Evolutionary conservation across 208 protist genomes (phyloP).

Genomic region (Wallacemonas collosoma): DNA sequence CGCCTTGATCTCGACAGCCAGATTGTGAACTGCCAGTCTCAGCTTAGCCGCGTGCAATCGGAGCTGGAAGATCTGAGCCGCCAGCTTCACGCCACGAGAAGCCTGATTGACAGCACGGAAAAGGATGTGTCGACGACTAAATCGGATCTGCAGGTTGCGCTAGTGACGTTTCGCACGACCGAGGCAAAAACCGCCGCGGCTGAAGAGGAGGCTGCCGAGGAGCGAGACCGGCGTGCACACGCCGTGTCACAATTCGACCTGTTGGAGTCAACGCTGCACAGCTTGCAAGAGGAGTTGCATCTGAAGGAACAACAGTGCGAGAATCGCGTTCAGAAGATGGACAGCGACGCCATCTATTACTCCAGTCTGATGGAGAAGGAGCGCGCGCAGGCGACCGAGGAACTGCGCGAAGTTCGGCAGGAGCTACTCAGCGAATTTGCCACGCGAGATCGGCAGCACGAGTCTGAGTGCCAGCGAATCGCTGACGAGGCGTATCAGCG

Average conservation of each 20-base stretch:
- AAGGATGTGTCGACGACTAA: slow-evolving; percentile 56
- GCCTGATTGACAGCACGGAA: slow-evolving; percentile 42
- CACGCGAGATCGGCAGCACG: slow-evolving; percentile 50
- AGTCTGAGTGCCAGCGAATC: slow-evolving; percentile 48
- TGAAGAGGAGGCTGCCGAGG: slow-evolving; percentile 37
- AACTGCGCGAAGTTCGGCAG: slow-evolving; percentile 65
- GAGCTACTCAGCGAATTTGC: slow-evolving; percentile 65
- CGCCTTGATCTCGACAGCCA: slow-evolving; percentile 63
- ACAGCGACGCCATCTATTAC: slow-evolving; percentile 66
- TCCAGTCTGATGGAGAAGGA: slow-evolving; percentile 69
- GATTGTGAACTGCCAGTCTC: slow-evolving; percentile 46
- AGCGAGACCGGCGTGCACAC: slow-evolving; percentile 13
- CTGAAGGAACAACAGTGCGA: slow-evolving; percentile 62
- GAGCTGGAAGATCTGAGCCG: slow-evolving; percentile 56
- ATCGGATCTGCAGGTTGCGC: slow-evolving; percentile 40
- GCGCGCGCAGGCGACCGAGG: slow-evolving; percentile 44
- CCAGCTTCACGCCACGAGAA: slow-evolving; percentile 52
- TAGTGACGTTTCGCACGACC: slow-evolving; percentile 43
- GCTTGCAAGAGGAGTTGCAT: slow-evolving; percentile 38
- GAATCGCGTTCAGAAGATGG: slow-evolving; percentile 56
- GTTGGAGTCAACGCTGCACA: slow-evolving; percentile 48
- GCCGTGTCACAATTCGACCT: slow-evolving; percentile 43
- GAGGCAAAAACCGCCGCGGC: slow-evolving; percentile 37
- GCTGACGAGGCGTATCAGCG: slow-evolving; percentile 59
- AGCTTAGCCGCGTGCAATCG: slow-evolving; percentile 40